Base-by-base conservation (phyloP, 2,329 filamentous ascomycete genomes). In the Thielaviopsis populi region DNA sequence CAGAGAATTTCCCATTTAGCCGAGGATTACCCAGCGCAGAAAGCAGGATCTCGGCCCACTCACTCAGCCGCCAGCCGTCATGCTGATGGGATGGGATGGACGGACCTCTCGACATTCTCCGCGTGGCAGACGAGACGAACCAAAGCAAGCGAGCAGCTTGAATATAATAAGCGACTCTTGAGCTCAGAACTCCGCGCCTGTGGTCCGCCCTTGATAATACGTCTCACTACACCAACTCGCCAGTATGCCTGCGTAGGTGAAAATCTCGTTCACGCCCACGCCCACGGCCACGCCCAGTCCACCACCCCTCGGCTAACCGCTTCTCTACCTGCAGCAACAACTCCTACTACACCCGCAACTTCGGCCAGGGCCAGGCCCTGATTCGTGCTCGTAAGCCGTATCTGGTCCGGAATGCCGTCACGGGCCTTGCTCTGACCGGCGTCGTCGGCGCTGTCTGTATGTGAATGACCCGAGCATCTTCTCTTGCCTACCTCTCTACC, bases 381-480 rank as follows among this genome's bases (percentile, higher is more conserved):
- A 86, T 96, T 73, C 89, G 94, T 72, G 92, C 94, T 64, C 86
- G 95, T 70, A 85, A 89, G 70, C 94, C 94, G 60, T 99, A 95
- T 74, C 81, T 99, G 48, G 77, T 96, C 75, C 95, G 88, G 78
- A 99, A 99, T 75, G 81, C 87, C 33, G 70, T 92, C 66, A 90
- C 91, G 0, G 94, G 94, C 19, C 71, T 88, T n/a, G 83, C 79
- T 15, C 81, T 97, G 59, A 79, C 87, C 69, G 80, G 79, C 22
- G 84, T 97, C 69, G 85, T 89, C n/a, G 80, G 89, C 68, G 84
- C 84, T 68, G 88, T 99, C 69, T 99, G 94, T 99, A 83, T 68
- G 89, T 83, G 15, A 46, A 17, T 15, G 42, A 46, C n/a, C 6
- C 19, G 6, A 58, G 10, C 10, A 8, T 37, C 33, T 37, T 40